A percentile compares a stretch with the other conserved stretches of the same genome.
Evolutionary conservation across 2,329 filamentous ascomycete genomes (phyloP).

Genomic region (Fusarium palustre): DNA sequence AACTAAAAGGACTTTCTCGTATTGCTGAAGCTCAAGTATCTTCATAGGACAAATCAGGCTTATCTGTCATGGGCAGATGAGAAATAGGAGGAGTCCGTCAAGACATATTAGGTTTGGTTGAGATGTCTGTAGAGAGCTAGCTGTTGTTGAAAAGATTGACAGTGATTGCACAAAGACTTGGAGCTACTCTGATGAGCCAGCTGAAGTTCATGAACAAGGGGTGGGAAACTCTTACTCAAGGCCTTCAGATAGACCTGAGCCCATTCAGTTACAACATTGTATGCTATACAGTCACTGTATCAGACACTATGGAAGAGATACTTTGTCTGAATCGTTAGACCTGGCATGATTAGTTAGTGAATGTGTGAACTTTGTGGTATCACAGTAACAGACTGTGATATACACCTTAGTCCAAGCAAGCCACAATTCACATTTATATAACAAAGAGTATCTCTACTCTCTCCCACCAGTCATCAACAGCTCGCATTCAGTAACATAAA

Average conservation of each 20-base stretch:
- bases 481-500: neutral
- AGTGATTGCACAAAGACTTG: no score
- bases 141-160: neutral
- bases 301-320: fast-evolving
- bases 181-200: neutral
- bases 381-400: neutral
- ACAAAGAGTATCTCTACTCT: no score
- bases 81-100: no score
- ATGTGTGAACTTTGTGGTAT: neutral
- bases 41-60: no score
- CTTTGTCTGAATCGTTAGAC: neutral
- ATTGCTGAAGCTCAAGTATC: no score
- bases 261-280: neutral
- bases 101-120: no score
- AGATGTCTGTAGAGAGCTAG: no score
- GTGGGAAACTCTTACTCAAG: neutral
- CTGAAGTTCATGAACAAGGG: neutral
- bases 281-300: neutral
- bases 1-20: no score
- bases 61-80: no score
- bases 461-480: neutral
- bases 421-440: neutral
- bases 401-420: fast-evolving
- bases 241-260: neutral
- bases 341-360: neutral